A percentile compares a stretch with the other conserved stretches of the same genome.
Evolutionary conservation across 345 rosid species (phyloP).

Genomic region (Ceriops zippeliana): DNA sequence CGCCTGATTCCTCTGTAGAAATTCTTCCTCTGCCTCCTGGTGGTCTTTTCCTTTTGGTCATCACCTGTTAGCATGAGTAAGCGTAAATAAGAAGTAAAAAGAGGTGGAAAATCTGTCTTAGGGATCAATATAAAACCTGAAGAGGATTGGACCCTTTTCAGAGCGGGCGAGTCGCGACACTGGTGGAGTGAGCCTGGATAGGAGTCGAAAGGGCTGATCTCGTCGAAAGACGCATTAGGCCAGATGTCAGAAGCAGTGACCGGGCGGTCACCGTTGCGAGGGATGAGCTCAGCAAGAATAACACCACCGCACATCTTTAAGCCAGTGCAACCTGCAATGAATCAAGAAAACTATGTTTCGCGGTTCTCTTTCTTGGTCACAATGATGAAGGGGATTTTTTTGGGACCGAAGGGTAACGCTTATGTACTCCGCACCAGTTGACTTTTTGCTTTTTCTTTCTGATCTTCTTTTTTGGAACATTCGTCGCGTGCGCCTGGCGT

Average conservation of each 20-base stretch:
- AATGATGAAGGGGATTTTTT: not conserved
- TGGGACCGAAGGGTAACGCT: not conserved
- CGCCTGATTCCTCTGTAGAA: conserved; percentile 84
- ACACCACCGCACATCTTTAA: conserved; percentile 70
- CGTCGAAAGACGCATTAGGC: conserved; percentile 39
- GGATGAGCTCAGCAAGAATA: conserved; percentile 47
- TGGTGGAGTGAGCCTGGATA: conserved; percentile 4
- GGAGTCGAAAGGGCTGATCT: conserved; percentile 19
- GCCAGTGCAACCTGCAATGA: not conserved
- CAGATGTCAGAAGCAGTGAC: conserved; percentile 47
- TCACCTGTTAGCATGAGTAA: conserved; percentile 31
- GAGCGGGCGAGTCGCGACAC: conserved; percentile 10
- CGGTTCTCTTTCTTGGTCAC: too few relatives aligned
- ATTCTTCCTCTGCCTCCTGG: conserved; percentile 71
- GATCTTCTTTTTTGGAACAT: conserved; percentile 1
- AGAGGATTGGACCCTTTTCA: conserved; percentile 24
- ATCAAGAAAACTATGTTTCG: not conserved
- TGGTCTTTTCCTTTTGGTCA: conserved; percentile 35
- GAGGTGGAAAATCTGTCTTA: too few relatives aligned
- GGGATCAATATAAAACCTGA: conserved; percentile 37
- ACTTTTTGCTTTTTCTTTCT: not conserved
- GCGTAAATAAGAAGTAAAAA: not conserved
- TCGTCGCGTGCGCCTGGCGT: not conserved
- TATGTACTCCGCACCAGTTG: not conserved
- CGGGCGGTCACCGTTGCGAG: conserved; percentile 31